phyloP scores from a whole-genome alignment of 2,329 filamentous ascomycete genomes.

The Alternaria consortialis region DNA sequence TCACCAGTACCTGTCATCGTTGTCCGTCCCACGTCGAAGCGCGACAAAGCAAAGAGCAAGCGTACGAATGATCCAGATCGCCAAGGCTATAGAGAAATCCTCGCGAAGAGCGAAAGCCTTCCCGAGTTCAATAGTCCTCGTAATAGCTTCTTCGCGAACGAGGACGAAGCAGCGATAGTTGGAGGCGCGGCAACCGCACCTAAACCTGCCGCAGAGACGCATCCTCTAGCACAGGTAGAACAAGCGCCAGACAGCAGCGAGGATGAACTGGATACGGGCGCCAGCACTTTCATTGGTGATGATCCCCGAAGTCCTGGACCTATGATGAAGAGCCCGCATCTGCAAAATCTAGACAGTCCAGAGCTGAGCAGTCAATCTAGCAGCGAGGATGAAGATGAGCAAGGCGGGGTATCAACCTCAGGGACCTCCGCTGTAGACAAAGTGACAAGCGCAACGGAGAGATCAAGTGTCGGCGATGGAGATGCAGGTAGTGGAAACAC shows the following conservation, averaged over 20 bases:
- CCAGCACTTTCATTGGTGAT: slow-evolving; percentile 23
- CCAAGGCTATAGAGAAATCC: slow-evolving; percentile 79
- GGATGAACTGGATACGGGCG: slow-evolving; percentile 23
- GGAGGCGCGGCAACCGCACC: slow-evolving; percentile 61
- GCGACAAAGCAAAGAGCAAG: slow-evolving; percentile 89
- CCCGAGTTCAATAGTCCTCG: slow-evolving; percentile 60
- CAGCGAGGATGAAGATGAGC: slow-evolving; percentile 43
- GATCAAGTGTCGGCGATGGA: not conserved
- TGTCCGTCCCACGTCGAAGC: slow-evolving; percentile 85
- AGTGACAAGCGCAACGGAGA: slow-evolving; percentile 6
- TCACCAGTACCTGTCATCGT: slow-evolving; percentile 93
- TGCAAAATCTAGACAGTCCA: slow-evolving; percentile 52
- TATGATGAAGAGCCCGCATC: slow-evolving; percentile 53
- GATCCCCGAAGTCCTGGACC: slow-evolving; percentile 44
- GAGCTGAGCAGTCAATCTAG: slow-evolving; percentile 48
- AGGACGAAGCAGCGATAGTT: slow-evolving; percentile 58
- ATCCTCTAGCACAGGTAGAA: slow-evolving; percentile 44
- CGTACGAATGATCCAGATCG: slow-evolving; percentile 78
- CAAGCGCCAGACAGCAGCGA: slow-evolving; percentile 32
- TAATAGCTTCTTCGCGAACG: slow-evolving; percentile 54
- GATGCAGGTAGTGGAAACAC: slow-evolving; percentile 9
- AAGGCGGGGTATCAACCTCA: slow-evolving; percentile 34
- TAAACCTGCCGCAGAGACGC: slow-evolving; percentile 41
- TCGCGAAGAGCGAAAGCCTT: slow-evolving; percentile 70
- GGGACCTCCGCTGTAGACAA: slow-evolving; percentile 11